Base-by-base conservation (phyloP, 805 yeast species). In the Candida ortonii region DNA sequence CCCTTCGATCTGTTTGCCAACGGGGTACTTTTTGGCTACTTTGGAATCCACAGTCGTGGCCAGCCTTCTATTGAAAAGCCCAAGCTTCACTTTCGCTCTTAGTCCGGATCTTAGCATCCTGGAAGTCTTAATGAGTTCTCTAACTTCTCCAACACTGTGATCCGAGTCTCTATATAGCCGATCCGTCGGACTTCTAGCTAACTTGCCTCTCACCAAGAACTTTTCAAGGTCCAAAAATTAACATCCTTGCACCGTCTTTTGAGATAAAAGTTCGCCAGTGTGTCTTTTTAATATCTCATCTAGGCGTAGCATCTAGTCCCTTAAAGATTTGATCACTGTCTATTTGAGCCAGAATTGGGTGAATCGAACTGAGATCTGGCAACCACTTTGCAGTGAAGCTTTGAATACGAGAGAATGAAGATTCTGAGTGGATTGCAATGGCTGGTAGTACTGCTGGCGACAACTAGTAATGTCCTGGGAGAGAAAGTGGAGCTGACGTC, bases 1-100 rank as follows among this genome's bases (percentile, higher is more conserved):
- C 0, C 95, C 94, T 51, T 80, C 78, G 6, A 79, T 46, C 14
- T 63, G 64, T 17, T 68, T 66, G 1, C 90, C 90, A 4, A 81
- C 57, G 1, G 84, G 84, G 48, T 83, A 84, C 53, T 76, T 71
- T 28, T 44, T 52, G 11, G 28, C 28, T 18, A 9, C 19, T 22
- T 28, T 41, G 6, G 41, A 6, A n/a, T 37, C 34, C 6, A 29
- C 34, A 1, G 28, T 22, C 4, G 33, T 30, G 22, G 33, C 33
- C 22, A 30, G n/a, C 21, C 20, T 23, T 16, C 28, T 25, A 14
- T 18, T 27, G 5, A 20, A 22, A 12, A 8, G 20, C 13, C 13
- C 32, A 8, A 7, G n/a, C n/a, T n/a, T n/a, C n/a, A n/a, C n/a
- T 21, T 9, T 11, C 22, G 22, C 11, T 9, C 11, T 21, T 11